Conservation (phyloP, 352 stramenopile genomes). For the Pythium monospermum region DNA sequence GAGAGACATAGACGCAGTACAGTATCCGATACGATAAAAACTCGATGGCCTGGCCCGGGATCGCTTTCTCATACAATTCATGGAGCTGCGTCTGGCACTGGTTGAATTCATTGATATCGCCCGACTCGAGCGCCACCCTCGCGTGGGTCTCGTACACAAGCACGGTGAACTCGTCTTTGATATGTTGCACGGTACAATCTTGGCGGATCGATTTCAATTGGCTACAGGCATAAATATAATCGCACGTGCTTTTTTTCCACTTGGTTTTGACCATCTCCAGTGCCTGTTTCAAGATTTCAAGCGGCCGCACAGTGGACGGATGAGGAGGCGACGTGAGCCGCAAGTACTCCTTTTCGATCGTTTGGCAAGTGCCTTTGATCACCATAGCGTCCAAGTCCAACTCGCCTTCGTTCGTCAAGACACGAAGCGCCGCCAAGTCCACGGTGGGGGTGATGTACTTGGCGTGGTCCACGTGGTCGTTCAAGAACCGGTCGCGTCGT, state of each 20-base stretch:
- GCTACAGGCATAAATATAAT: constrained; percentile 96
- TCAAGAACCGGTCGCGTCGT: constrained; percentile 69
- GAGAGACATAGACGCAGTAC: constrained; percentile 87
- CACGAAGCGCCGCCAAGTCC: constrained; percentile 65
- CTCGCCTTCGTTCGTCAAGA: constrained; percentile 72
- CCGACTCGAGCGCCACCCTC: constrained; percentile 92
- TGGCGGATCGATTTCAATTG: constrained; percentile 99
- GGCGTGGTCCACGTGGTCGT: constrained; percentile 61
- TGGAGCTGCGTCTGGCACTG: constrained; percentile 89
- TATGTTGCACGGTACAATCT: constrained; percentile 96
- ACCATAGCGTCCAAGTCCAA: constrained; percentile 84
- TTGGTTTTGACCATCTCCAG: constrained; percentile 83
- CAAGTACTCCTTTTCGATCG: constrained; percentile 98
- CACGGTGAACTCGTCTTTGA: constrained; percentile 97
- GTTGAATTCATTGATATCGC: constrained; percentile 97
- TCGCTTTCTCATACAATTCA: constrained; percentile 79
- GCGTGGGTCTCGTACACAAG: constrained; percentile 97
- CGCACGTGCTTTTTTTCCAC: constrained; percentile 80
- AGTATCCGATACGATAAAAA: constrained; percentile 88
- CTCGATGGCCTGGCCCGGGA: constrained; percentile 71
- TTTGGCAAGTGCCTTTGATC: constrained; percentile 93
- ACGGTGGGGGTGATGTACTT: constrained; percentile 59
- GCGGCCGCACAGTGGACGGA: constrained; percentile 92
- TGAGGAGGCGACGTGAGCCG: constrained; percentile 95
- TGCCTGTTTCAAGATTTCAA: constrained; percentile 88